Evolutionary conservation across 2,329 filamentous ascomycete species (phyloP), one percentile per base, ranked within the genome.

Genomic region (Xylariales sp.): DNA sequence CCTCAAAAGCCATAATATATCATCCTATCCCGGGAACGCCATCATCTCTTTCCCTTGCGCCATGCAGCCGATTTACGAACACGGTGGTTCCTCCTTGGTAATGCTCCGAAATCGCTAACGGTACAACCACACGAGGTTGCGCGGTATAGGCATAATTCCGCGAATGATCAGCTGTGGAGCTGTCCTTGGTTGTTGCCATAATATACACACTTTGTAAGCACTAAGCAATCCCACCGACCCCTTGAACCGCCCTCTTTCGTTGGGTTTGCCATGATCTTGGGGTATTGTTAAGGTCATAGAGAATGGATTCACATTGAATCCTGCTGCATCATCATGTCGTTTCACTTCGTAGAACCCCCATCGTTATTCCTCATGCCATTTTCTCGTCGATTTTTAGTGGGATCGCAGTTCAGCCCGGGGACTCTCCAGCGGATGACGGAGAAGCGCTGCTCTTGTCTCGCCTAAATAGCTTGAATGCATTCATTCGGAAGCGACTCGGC

Each of bases 401-500:
- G n/a, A n/a, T 5, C 16, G 14, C 20, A 17, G 29, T 33, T 29
- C 41, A 40, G n/a, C 34, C 41, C 12, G 29, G 34, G 12, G 30
- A 19, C 16, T 44, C 41, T 5, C 38, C 35, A 16, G 14, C 25
- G 5, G 53, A 48, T 29, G 49, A 50, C 13, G 56, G 55, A n/a
- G 56, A 59, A 42, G 60, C 60, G 10, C 63, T 53, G 28, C 57
- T 61, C 56, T 74, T 76, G 48, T 76, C 70, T 38, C 72, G 67
- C 48, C 72, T 65, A 50, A 78, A 76, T 46, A 77, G 71, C 5
- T 69, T 69, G 41, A 79, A 67, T 29, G 74, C 72, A 45, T 79
- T 82, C 67, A 83, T 78, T 45, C 75, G 66, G 50, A 83, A 83
- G 28, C 78, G 67, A 50, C 78, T 82, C 5, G 77, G 66, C 57